Conservation (phyloP, 1,139 yeast genomes). For the Magnusiomyces ingens region DNA sequence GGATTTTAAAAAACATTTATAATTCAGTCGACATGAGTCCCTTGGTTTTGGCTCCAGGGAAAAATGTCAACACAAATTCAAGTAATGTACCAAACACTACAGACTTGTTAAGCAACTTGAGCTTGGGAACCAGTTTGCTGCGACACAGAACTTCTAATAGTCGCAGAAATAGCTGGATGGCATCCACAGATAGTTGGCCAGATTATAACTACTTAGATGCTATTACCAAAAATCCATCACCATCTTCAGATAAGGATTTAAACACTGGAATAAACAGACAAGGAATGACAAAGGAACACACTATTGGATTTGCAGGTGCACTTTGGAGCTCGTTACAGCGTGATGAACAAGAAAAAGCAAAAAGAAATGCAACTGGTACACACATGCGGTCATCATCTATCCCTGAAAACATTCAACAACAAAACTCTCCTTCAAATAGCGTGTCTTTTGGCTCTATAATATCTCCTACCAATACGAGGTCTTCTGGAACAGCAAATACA, state of each 20-base stretch:
- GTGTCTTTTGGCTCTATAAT: too few species aligned
- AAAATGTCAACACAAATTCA: too few species aligned
- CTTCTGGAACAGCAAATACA: too few species aligned
- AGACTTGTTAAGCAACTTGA: too few species aligned
- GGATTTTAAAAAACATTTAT: constrained; percentile 26
- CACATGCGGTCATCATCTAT: too few species aligned
- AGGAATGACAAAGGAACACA: constrained; percentile 16
- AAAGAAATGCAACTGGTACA: background rate
- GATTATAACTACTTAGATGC: constrained; percentile 24
- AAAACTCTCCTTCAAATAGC: too few species aligned
- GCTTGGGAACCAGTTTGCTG: too few species aligned
- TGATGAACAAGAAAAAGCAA: constrained; percentile 22
- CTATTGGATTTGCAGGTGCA: constrained; percentile 31
- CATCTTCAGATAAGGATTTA: too few species aligned
- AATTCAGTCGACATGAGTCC: constrained; percentile 27
- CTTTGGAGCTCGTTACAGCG: constrained; percentile 27
- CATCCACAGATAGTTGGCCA: constrained; percentile 19
- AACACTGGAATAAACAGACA: background rate
- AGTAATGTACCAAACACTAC: too few species aligned
- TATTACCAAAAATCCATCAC: constrained; percentile 11
- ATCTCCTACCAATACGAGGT: too few species aligned
- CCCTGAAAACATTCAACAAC: too few species aligned
- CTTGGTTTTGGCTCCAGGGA: constrained; percentile 21
- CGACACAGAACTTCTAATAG: too few species aligned
- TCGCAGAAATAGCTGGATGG: constrained; percentile 3